These are phyloP conservation scores for Pseudocercospora cruenta DNA, from an alignment of 2,329 filamentous ascomycete genomes.

Conservation along the genomic window DNA sequence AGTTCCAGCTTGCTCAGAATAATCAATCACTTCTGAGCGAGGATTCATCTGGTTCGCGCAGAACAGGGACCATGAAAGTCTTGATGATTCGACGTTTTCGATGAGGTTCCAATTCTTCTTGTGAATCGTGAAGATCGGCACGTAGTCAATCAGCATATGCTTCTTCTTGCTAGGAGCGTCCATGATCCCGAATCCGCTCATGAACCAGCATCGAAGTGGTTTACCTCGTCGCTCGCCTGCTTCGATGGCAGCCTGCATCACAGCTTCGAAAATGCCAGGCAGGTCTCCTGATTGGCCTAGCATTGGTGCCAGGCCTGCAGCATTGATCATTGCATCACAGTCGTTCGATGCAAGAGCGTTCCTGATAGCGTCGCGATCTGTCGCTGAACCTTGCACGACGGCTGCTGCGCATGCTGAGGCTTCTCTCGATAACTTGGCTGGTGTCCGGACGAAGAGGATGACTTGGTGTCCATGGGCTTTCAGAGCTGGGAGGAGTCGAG, in stretches of 20 bases:
- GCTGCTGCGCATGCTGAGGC: slow-evolving; percentile 38
- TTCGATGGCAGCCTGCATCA: slow-evolving; percentile 40
- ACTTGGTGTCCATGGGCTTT: slow-evolving; percentile 44
- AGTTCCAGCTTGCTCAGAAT: background rate
- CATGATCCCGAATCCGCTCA: slow-evolving; percentile 42
- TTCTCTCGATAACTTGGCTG: slow-evolving; percentile 44
- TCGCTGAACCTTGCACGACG: slow-evolving; percentile 46
- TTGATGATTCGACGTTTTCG: background rate
- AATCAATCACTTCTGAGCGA: slow-evolving; percentile 7
- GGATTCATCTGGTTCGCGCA: slow-evolving; percentile 17
- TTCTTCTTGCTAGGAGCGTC: slow-evolving; percentile 22
- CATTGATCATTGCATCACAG: slow-evolving; percentile 47
- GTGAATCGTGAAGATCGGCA: slow-evolving; percentile 7
- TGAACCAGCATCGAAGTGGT: slow-evolving; percentile 46
- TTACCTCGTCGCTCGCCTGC: slow-evolving; percentile 40
- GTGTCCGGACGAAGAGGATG: slow-evolving; percentile 45
- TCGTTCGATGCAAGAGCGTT: slow-evolving; percentile 41
- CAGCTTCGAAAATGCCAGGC: slow-evolving; percentile 44
- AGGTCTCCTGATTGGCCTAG: slow-evolving; percentile 43
- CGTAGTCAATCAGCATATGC: slow-evolving; percentile 8
- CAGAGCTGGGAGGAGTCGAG: slow-evolving; percentile 30
- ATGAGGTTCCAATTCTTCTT: slow-evolving; percentile 8
- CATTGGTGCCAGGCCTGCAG: slow-evolving; percentile 47
- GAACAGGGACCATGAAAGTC: slow-evolving; percentile 19
- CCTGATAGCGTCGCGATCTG: slow-evolving; percentile 41